These are phyloP conservation scores for Abortiporus biennis DNA, from an alignment of 1,284 basidiomycete species.

Conservation along the genomic window DNA sequence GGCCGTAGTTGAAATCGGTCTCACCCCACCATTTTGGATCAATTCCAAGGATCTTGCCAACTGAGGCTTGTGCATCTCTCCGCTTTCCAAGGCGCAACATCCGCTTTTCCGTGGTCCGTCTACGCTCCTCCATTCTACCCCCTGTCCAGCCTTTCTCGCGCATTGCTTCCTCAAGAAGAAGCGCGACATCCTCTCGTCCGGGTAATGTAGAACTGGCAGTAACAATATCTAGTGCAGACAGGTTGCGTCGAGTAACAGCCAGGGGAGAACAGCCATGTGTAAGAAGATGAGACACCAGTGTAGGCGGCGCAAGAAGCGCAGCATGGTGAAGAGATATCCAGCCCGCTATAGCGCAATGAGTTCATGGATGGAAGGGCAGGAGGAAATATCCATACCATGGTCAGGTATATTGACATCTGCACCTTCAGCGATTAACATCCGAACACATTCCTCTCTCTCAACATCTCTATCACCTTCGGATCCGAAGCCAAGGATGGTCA, in stretches of 20 bases:
- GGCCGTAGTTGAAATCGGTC: constrained; percentile 24
- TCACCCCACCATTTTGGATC: constrained; percentile 63
- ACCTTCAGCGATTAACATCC: constrained; percentile 75
- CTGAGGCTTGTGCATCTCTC: constrained; percentile 43
- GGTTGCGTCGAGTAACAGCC: constrained; percentile 63
- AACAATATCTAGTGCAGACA: constrained; percentile 83
- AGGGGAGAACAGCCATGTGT: constrained; percentile 86
- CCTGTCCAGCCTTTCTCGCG: constrained; percentile 69
- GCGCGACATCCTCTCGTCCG: constrained; percentile 73
- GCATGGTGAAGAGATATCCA: constrained; percentile 98
- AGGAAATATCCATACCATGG: constrained; percentile 50
- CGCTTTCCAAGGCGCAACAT: constrained; percentile 49
- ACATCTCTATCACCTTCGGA: constrained; percentile 76
- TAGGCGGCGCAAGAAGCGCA: constrained; percentile 82
- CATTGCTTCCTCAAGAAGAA: constrained; percentile 80
- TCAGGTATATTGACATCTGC: constrained; percentile 64
- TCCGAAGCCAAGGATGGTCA: constrained; percentile 80
- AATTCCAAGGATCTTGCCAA: constrained; percentile 52
- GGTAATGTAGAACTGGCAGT: constrained; percentile 74
- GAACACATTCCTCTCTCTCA: constrained; percentile 84
- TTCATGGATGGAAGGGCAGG: neutral
- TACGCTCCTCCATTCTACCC: constrained; percentile 57
- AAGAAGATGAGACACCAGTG: constrained; percentile 87
- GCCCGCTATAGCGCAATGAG: constrained; percentile 49
- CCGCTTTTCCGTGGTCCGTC: constrained; percentile 51